phyloP scores from a whole-genome alignment of 345 rosid species.

The Atalantia buxifolia region DNA sequence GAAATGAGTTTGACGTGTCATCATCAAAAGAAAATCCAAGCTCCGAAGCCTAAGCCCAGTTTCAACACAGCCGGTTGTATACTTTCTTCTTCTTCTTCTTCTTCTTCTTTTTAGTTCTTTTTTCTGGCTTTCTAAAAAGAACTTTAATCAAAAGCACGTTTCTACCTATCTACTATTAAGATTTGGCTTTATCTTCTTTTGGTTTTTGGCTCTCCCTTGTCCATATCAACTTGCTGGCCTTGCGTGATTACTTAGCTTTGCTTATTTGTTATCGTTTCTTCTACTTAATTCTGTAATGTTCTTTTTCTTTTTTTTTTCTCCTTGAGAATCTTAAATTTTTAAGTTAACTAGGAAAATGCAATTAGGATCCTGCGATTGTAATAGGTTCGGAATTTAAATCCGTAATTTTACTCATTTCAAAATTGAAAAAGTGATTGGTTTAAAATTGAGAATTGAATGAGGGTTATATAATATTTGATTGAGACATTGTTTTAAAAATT shows the following conservation, averaged over 20 bases:
- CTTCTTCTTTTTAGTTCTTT: neutral
- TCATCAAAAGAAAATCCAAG: neutral
- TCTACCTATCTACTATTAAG: neutral
- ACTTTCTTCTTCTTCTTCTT: neutral
- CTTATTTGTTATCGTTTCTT: neutral
- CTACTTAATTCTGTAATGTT: neutral
- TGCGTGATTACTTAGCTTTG: no score
- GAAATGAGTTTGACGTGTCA: neutral
- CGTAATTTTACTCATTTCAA: no score
- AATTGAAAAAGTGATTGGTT: no score
- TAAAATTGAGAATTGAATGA: no score
- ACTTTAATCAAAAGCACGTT: conserved; percentile 8
- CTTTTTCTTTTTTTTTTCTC: no score
- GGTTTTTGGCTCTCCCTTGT: no score
- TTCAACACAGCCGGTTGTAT: neutral
- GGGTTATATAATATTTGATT: no score
- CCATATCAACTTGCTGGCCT: neutral
- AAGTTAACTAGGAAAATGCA: no score
- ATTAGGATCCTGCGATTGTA: no score
- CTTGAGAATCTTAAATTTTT: no score
- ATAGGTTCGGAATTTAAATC: no score
- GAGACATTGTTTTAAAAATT: no score
- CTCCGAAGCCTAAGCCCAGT: neutral
- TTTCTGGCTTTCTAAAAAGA: conserved; percentile 5
- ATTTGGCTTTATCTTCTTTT: neutral